Evolutionary conservation across 1,139 yeast genomes (phyloP), one percentile per base, ranked within the genome.

Genomic region (Candida sp.): DNA sequence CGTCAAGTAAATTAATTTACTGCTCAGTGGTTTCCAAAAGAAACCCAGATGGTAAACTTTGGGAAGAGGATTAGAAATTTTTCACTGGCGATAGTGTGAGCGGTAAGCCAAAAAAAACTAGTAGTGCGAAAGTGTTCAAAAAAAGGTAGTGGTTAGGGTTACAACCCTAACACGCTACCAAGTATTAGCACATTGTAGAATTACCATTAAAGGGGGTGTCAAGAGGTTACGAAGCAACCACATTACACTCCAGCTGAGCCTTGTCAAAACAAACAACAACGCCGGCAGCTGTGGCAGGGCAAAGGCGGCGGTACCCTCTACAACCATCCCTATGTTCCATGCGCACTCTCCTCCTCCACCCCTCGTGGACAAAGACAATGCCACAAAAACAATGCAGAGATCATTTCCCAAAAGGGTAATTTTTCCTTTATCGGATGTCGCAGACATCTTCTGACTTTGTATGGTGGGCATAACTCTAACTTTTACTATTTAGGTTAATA

Each of bases 1-100:
- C 94, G 94, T 81, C 91, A 86, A 90, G 74, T 63, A 58, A 52
- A 52, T 54, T 34, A 23, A 44, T 52, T 55, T 71, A 72, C 90
- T 84, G 93, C 94, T 88, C 96, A 88, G 96, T 88, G 71, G 77
- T 72, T 50, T 51, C 51, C 43, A 46, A 51, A 48, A 50, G 44
- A 41, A 43, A 31, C 31, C 27, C n/a, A 44, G 35, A 39, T 31
- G 41, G 11, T 17, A 28, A 27, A 41, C 31, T n/a, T 30, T 42
- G 35, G 48, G 22, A 32, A 33, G 25, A 47, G 32, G 37, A 17
- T 58, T 39, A 48, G 50, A 53, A 59, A 59, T 58, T 58, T 62
- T 61, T 60, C 62, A 59, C 42, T 44, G n/a, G 22, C 4, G 34
- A 33, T 30, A 38, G 44, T 38, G 30, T 17, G 38, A 5, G 30